These are phyloP conservation scores for Suillus sp. DNA, from an alignment of 768 basidiomycete species.

Conservation along the genomic window DNA sequence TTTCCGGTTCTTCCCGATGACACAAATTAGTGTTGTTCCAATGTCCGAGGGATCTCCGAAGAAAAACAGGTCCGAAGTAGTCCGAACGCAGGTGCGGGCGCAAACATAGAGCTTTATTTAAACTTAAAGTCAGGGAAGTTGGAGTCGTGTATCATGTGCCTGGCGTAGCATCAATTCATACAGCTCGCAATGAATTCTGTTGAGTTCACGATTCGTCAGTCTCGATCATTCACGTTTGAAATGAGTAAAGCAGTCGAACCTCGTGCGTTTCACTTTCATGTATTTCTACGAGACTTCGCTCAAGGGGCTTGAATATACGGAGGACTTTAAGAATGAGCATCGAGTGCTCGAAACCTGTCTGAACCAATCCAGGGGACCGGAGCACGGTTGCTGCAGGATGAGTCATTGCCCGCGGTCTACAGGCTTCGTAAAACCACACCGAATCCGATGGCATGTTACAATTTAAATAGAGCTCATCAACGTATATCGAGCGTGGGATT, in stretches of 20 bases:
- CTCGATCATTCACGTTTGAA: neutral
- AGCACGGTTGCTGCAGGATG: neutral
- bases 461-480: neutral
- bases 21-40: neutral
- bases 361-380: neutral
- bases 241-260: neutral
- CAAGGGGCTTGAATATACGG: neutral
- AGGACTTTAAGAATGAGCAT: neutral
- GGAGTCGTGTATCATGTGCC: neutral
- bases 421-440: neutral
- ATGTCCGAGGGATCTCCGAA: neutral
- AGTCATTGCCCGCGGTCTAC: neutral
- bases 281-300: neutral
- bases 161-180: neutral
- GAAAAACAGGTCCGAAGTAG: neutral
- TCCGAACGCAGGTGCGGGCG: neutral
- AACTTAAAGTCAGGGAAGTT: neutral
- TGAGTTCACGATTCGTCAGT: neutral
- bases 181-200: neutral
- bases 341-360: neutral
- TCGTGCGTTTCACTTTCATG: neutral
- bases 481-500: conserved; percentile 1
- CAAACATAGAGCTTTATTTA: neutral
- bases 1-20: neutral
- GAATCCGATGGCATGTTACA: neutral